A percentile compares a stretch with the other conserved stretches of the same genome.
phyloP scores from a whole-genome alignment of 306 rosid species.

The Acacia melanoxylon region DNA sequence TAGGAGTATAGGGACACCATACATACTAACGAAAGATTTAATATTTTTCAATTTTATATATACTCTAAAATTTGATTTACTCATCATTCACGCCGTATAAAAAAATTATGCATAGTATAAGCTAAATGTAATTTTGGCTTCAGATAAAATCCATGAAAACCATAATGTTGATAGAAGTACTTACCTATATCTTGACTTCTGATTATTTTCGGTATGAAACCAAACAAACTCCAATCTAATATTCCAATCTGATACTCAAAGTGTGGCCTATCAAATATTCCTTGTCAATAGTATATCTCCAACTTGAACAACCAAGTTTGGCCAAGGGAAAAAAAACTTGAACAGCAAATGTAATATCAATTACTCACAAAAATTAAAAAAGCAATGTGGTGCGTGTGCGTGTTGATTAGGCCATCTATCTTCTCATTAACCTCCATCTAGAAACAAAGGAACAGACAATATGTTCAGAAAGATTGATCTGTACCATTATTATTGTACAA shows the following conservation, averaged over 20 bases:
- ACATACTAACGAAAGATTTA: too few relatives aligned
- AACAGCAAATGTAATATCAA: neutral
- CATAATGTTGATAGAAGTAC: too few relatives aligned
- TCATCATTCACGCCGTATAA: too few relatives aligned
- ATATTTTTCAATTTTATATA: too few relatives aligned
- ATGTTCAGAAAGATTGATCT: neutral
- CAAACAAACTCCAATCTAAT: neutral
- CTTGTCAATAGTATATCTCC: neutral
- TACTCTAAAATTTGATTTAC: too few relatives aligned
- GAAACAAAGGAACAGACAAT: neutral
- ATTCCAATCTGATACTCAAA: neutral
- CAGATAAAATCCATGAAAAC: neutral
- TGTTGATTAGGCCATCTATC: neutral
- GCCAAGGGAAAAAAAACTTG: neutral
- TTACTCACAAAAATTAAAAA: neutral
- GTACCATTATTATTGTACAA: neutral
- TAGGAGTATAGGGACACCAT: too few relatives aligned
- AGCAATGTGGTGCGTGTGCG: neutral
- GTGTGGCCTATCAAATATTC: neutral
- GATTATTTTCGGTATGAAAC: neutral
- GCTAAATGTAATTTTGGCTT: neutral
- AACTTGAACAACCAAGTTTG: neutral
- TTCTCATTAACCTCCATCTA: neutral
- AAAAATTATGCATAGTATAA: too few relatives aligned
- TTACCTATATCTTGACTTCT: neutral